Percentiles rank a stretch among this genome's conserved stretches.
Evolutionary conservation across 495 filamentous ascomycete species (phyloP).

Genomic region (Thozetella sp.): DNA sequence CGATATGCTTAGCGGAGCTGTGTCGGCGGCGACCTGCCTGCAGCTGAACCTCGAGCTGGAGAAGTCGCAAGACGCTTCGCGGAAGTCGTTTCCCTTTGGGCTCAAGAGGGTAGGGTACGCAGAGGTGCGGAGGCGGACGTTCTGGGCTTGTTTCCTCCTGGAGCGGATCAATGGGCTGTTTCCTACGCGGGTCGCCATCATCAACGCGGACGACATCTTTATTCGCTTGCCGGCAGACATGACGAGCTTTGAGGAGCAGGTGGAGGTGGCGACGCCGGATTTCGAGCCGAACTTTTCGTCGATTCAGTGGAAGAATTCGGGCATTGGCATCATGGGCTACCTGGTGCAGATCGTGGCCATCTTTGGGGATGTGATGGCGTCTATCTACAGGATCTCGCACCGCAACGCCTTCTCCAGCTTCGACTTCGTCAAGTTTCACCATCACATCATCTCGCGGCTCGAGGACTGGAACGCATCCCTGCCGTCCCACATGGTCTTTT

Average conservation of each 20-base stretch:
- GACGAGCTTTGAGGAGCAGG: conserved; percentile 57
- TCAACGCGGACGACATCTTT: conserved; percentile 59
- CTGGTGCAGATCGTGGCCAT: conserved; percentile 61
- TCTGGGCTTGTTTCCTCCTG: conserved; percentile 66
- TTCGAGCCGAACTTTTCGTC: conserved; percentile 50
- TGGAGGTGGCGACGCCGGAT: conserved; percentile 52
- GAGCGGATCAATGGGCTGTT: conserved; percentile 65
- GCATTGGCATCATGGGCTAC: conserved; percentile 58
- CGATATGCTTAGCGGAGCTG: conserved; percentile 61
- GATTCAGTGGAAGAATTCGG: conserved; percentile 8
- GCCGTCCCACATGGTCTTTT: conserved; percentile 44
- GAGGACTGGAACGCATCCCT: conserved; percentile 51
- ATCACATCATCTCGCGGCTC: conserved; percentile 46
- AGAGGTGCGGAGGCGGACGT: conserved; percentile 67
- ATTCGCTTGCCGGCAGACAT: conserved; percentile 63
- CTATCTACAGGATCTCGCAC: conserved; percentile 56
- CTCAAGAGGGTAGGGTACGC: conserved; percentile 57
- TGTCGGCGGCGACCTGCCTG: conserved; percentile 58
- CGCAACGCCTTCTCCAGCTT: conserved; percentile 33
- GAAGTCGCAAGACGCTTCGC: conserved; percentile 44
- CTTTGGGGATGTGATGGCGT: conserved; percentile 64
- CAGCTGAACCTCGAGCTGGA: conserved; percentile 64
- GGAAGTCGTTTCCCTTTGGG: conserved; percentile 53
- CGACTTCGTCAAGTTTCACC: conserved; percentile 53
- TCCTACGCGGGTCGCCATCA: conserved; percentile 41